Evolutionary conservation across 495 filamentous ascomycete genomes (phyloP), one percentile per base, ranked within the genome.

Genomic region (Poronia punctata): DNA sequence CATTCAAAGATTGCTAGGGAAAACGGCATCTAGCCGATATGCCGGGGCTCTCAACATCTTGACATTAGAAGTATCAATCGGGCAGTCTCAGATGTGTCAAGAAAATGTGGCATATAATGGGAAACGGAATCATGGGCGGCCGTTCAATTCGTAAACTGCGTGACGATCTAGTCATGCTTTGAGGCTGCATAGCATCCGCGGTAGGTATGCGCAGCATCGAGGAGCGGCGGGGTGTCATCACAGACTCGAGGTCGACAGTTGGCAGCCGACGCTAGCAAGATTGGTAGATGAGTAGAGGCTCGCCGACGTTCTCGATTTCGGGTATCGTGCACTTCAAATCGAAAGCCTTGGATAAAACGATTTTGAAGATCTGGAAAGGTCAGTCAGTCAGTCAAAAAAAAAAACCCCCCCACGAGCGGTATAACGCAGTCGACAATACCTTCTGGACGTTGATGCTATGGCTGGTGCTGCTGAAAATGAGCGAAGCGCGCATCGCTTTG

Each of bases 381-480:
- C 11, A 40, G 36, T 30, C n/a, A n/a, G n/a, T n/a, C n/a, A n/a
- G n/a, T n/a, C n/a, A 21, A 22, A 17, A 33, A 38, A 14, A 28
- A 7, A 16, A 4, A 17, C 11, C 45, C n/a, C n/a, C n/a, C n/a
- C n/a, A n/a, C n/a, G n/a, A n/a, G n/a, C n/a, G 21, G 62, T 18
- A 55, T 22, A 3, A 5, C 5, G 17, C 10, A 5, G 18, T 14
- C 12, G 37, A 20, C 4, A 15, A 27, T 45, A 95, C 92, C 84
- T 98, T 98, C 60, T 98, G 92, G 21, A 98, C 92, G 52, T 98
- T 98, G 70, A 98, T 98, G 61, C 88, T 95, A 62, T 98, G 92
- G 61, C 88, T 95, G 20, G 92, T 98, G 60, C 89, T 95, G 66
- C 87, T 95, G 66, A 98, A 98, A 57, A 98, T 96, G 48, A 98